phyloP scores from a whole-genome alignment of 1,139 yeast species.

The Suhomyces atakaporum region DNA sequence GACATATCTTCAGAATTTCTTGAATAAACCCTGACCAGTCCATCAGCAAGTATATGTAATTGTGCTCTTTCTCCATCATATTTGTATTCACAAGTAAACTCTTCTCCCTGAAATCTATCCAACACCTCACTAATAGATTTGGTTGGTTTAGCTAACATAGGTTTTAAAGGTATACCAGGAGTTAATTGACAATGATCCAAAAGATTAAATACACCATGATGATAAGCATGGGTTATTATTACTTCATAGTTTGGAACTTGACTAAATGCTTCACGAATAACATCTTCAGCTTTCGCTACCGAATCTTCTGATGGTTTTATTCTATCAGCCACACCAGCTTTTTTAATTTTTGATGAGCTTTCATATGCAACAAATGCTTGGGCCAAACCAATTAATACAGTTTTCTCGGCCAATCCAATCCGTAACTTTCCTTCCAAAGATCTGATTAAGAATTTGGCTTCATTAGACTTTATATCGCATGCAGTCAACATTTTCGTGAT shows the following conservation, averaged over 20 bases:
- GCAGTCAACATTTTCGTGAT: conserved; percentile 86
- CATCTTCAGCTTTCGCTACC: conserved; percentile 66
- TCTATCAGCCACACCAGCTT: conserved; percentile 19
- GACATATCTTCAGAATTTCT: conserved; percentile 98
- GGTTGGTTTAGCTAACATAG: conserved; percentile 98
- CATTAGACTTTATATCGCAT: conserved; percentile 67
- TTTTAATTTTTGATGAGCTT: conserved; percentile 8
- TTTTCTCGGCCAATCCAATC: conserved; percentile 92
- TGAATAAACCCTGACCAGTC: conserved; percentile 76
- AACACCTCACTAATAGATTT: conserved; percentile 87
- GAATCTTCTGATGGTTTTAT: conserved; percentile 38
- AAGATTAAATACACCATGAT: conserved; percentile 66
- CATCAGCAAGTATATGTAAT: conserved; percentile 72
- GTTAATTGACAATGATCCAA: conserved; percentile 70
- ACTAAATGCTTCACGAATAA: conserved; percentile 81
- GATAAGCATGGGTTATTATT: conserved; percentile 64
- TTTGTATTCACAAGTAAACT: conserved; percentile 92
- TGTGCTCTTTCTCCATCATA: conserved; percentile 99
- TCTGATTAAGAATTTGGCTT: conserved; percentile 87
- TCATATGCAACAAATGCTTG: conserved; percentile 78
- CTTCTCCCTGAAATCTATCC: conserved; percentile 81
- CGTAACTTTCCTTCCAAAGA: conserved; percentile 91
- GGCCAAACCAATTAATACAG: conserved; percentile 80
- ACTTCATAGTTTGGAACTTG: conserved; percentile 90
- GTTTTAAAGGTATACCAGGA: conserved; percentile 94